These are phyloP conservation scores for Sugiyamaella xylanicola DNA, from an alignment of 1,139 yeast species.

Conservation along the genomic window DNA sequence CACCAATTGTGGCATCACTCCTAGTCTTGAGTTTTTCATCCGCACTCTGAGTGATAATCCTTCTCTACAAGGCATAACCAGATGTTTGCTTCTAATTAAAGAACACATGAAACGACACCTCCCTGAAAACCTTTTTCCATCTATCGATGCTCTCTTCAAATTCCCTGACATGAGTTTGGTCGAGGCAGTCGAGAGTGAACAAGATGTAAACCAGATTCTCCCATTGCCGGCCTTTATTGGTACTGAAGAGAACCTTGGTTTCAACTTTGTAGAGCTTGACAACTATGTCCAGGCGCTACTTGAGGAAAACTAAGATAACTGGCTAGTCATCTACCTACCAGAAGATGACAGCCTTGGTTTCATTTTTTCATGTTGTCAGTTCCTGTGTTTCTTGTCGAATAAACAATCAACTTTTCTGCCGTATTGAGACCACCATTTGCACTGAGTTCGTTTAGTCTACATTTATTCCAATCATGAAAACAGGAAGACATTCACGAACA, in stretches of 20 bases:
- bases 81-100: conserved; percentile 12
- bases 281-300: conserved; percentile 17
- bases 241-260: conserved; percentile 12
- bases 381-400: too few species aligned
- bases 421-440: too few species aligned
- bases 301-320: neutral
- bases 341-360: too few species aligned
- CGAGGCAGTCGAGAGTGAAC: conserved; percentile 15
- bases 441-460: too few species aligned
- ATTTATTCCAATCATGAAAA: too few species aligned
- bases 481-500: too few species aligned
- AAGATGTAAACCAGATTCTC: neutral
- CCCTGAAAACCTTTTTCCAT: conserved; percentile 13
- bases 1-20: conserved; percentile 18
- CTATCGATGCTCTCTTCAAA: conserved; percentile 16
- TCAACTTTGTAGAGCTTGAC: conserved; percentile 20
- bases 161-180: conserved; percentile 18
- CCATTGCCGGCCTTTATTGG: conserved; percentile 23
- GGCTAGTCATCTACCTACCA: neutral
- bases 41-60: conserved; percentile 14
- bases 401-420: too few species aligned
- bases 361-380: too few species aligned
- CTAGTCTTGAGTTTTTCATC: conserved; percentile 21
- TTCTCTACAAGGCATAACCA: conserved; percentile 19
- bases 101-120: conserved; percentile 17